Evolutionary conservation across 805 yeast genomes (phyloP), one percentile per base, ranked within the genome.

Genomic region (Barnettozyma californica): DNA sequence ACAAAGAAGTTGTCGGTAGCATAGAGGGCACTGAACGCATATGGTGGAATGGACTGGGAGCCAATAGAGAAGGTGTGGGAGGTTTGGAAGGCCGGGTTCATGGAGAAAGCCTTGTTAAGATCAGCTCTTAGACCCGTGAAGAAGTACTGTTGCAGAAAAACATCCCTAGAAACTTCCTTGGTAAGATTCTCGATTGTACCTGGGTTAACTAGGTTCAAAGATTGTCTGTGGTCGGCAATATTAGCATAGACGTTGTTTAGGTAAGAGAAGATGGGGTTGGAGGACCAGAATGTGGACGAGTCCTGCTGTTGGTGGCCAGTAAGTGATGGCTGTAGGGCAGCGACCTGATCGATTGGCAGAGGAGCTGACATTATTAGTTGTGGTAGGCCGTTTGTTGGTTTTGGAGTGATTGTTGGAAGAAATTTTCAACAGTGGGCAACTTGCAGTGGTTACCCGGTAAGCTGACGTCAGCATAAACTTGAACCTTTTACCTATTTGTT

Each of bases 71-170:
- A 85, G 52, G 96, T 84, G 68, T 94, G 99, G 54, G 96, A 85
- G 50, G 95, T 87, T 77, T 94, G 98, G 84, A 94, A 94, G 50
- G 88, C 91, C 50, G 99, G 99, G 70, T 83, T 83, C 77, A 91
- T 78, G 55, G 86, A 73, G 65, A 94, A 89, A 13, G 91, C 88
- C 77, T 92, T 92, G 73, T 88, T 87, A 61, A 94, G 79, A 69
- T 94, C 99, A 49, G 98, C 99, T 67, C 96, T 86, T 63, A 94
- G 78, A 51, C 99, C 99, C 36, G 96, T 84, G 77, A 92, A 92
- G 69, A 84, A 83, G 73, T 87, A 87, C 66, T 90, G 95, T 64
- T 79, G 81, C 60, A 90, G 77, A 66, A 94, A 89, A 29, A 92
- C 97, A 65, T 92, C 98, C 70, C 91, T 84, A 54, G 91, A 74